Evolutionary conservation across 768 basidiomycete species (phyloP).

Genomic region (Russula ochroleuca): DNA sequence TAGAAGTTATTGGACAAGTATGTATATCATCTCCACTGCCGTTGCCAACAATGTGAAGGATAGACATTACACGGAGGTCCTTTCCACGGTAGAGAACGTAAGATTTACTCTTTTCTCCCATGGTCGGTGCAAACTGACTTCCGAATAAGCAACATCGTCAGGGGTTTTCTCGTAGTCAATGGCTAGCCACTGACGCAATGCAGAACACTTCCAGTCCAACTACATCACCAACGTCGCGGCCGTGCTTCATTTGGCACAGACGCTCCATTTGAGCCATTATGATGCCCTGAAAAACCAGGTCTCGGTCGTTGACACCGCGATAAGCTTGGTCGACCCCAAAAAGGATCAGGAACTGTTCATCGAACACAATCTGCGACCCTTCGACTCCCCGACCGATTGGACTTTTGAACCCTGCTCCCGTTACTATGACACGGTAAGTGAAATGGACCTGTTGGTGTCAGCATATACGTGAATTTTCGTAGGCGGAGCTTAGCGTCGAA

Average conservation of each 20-base stretch:
- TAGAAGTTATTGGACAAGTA: constrained; percentile 38
- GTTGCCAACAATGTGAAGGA: constrained; percentile 65
- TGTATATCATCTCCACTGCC: constrained; percentile 66
- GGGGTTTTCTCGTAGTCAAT: constrained; percentile 26
- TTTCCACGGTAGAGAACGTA: constrained; percentile 71
- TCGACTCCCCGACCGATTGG: constrained; percentile 62
- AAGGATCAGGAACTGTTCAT: constrained; percentile 71
- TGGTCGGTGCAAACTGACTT: constrained; percentile 14
- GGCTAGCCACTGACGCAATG: constrained; percentile 19
- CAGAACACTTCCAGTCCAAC: constrained; percentile 67
- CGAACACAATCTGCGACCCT: constrained; percentile 63
- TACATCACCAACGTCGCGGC: constrained; percentile 53
- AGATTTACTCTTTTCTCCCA: constrained; percentile 31
- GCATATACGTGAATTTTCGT: background rate
- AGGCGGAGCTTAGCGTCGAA: constrained; percentile 64
- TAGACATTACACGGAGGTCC: constrained; percentile 65
- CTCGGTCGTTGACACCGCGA: constrained; percentile 42
- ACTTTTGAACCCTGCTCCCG: constrained; percentile 67
- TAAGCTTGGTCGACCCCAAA: constrained; percentile 50
- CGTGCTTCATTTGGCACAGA: constrained; percentile 56
- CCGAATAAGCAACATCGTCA: constrained; percentile 63
- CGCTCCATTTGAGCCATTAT: constrained; percentile 54
- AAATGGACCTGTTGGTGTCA: background rate
- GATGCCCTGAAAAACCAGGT: constrained; percentile 53
- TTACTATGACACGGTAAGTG: constrained; percentile 71